Evolutionary conservation across 2,329 filamentous ascomycete species (phyloP).

Genomic region (Emmonsia crescens): DNA sequence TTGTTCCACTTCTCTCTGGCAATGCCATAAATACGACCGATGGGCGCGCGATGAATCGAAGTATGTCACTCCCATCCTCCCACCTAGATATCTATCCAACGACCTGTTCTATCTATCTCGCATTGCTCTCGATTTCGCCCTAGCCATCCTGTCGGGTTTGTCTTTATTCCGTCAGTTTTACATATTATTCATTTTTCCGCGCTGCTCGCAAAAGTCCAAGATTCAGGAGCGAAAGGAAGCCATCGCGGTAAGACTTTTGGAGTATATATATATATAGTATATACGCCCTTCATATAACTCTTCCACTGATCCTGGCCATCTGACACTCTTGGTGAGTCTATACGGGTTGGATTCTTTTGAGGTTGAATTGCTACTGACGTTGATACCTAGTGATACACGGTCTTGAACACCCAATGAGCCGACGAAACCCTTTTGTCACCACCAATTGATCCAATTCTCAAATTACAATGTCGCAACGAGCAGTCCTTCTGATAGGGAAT

Average conservation of each 20-base stretch:
- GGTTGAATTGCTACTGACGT: not conserved
- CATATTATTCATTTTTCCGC: not conserved
- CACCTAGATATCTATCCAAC: not conserved
- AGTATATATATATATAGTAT: too few relatives aligned
- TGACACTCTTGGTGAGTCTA: not conserved
- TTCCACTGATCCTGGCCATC: not conserved
- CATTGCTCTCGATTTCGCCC: not conserved
- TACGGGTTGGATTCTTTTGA: not conserved
- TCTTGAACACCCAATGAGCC: not conserved
- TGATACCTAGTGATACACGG: not conserved
- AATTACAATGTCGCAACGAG: conserved; percentile 25
- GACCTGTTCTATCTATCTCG: not conserved
- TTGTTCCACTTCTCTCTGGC: not conserved
- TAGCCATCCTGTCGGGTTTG: not conserved
- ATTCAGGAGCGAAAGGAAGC: not conserved
- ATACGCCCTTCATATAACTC: not conserved
- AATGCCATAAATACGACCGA: not conserved
- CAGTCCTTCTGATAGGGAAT: conserved; percentile 36
- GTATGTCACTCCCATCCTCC: not conserved
- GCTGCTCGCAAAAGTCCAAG: not conserved
- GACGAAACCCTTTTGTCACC: not conserved
- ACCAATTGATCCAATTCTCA: not conserved
- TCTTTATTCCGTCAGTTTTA: not conserved
- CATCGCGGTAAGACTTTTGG: not conserved
- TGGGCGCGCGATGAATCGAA: not conserved